These are phyloP conservation scores for Circinella umbellata DNA, from an alignment of 371 early-diverging fungal species.

Conservation along the genomic window DNA sequence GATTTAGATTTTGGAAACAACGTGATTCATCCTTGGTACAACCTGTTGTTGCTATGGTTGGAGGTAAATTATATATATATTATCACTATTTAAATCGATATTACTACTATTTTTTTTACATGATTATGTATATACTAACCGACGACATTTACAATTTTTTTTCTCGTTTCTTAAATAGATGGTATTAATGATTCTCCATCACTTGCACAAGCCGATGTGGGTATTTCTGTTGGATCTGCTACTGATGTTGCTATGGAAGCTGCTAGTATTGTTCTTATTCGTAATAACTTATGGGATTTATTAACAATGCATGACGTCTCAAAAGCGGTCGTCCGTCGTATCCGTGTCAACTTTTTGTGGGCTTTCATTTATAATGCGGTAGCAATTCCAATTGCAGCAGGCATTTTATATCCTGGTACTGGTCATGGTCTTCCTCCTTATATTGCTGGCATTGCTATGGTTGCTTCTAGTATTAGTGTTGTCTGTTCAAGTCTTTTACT, in stretches of 20 bases:
- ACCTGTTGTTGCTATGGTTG: slow-evolving; percentile 68
- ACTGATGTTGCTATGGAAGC: slow-evolving; percentile 86
- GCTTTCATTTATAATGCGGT: slow-evolving; percentile 80
- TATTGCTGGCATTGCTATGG: slow-evolving; percentile 87
- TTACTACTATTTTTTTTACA: too few relatives aligned
- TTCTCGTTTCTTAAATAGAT: slow-evolving; percentile 51
- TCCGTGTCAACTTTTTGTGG: slow-evolving; percentile 81
- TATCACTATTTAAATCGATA: not conserved
- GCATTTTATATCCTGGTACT: slow-evolving; percentile 66
- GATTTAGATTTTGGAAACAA: slow-evolving; percentile 29
- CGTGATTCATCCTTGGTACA: slow-evolving; percentile 9
- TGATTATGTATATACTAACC: too few relatives aligned
- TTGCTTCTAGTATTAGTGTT: slow-evolving; percentile 77
- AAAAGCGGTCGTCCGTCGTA: slow-evolving; percentile 66
- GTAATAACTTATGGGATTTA: slow-evolving; percentile 73
- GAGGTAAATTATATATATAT: slow-evolving; percentile 22
- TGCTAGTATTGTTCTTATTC: slow-evolving; percentile 75
- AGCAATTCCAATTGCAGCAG: slow-evolving; percentile 85
- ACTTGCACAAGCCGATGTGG: slow-evolving; percentile 86
- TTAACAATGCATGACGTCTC: slow-evolving; percentile 70
- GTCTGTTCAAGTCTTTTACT: slow-evolving; percentile 73
- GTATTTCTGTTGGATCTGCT: slow-evolving; percentile 79
- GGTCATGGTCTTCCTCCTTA: slow-evolving; percentile 66
- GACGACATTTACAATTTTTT: too few relatives aligned
- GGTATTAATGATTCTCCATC: slow-evolving; percentile 96